Percentiles rank a stretch among this genome's conserved stretches.
These are phyloP conservation scores for Thozetella sp. DNA, from an alignment of 495 filamentous ascomycete genomes.

Conservation along the genomic window DNA sequence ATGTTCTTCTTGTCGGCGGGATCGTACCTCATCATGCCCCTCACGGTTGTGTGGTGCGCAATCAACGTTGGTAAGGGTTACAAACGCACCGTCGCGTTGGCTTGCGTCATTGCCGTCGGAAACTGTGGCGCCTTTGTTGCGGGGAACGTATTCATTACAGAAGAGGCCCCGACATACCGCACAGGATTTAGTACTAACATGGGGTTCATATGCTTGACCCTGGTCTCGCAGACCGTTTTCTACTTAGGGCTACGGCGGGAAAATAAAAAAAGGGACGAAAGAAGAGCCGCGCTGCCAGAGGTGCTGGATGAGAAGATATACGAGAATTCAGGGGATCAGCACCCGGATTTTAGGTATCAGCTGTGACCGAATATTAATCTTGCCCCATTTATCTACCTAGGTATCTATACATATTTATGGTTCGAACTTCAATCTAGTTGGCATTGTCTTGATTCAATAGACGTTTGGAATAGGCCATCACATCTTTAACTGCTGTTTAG, in stretches of 20 bases:
- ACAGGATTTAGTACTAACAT: background rate
- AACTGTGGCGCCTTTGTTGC: background rate
- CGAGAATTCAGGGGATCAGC: background rate
- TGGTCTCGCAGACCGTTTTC: background rate
- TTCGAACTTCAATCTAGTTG: no score
- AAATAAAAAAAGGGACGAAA: background rate
- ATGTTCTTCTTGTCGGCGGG: background rate
- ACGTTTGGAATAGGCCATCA: no score
- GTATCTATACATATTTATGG: no score
- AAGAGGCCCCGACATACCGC: background rate
- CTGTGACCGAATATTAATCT: no score
- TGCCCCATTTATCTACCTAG: no score
- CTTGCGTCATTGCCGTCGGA: background rate
- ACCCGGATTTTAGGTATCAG: conserved; percentile 1
- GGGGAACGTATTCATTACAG: background rate
- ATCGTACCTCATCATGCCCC: background rate
- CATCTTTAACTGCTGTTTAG: background rate
- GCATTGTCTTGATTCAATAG: no score
- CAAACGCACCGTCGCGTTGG: background rate
- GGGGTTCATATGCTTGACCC: background rate
- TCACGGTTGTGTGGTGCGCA: conserved; percentile 1
- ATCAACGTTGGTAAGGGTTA: background rate
- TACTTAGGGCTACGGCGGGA: background rate
- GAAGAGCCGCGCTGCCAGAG: background rate
- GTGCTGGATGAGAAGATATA: background rate